These are phyloP conservation scores for Panicum hallii DNA, from an alignment of 202 grass and related monocot genomes.

Conservation along the genomic window DNA sequence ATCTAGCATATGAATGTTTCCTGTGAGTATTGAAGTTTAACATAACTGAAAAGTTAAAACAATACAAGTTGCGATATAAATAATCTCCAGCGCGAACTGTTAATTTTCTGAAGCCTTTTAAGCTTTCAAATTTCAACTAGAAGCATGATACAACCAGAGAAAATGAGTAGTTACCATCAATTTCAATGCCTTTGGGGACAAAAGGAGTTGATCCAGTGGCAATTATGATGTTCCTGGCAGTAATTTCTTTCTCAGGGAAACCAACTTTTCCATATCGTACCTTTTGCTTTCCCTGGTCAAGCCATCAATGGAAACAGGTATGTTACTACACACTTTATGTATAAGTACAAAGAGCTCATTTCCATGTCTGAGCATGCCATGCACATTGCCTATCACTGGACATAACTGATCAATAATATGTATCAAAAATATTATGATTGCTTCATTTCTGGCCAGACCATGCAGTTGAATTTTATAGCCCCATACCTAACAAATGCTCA, in stretches of 20 bases:
- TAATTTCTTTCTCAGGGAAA: slow-evolving; percentile 83
- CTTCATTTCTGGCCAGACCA: slow-evolving; percentile 24
- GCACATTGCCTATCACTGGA: neutral
- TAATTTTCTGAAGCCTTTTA: neutral
- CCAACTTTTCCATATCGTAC: slow-evolving; percentile 88
- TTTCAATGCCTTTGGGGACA: slow-evolving; percentile 95
- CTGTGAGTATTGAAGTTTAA: slow-evolving; percentile 13
- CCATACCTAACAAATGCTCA: slow-evolving; percentile 18
- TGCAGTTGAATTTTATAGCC: neutral
- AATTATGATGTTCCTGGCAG: slow-evolving; percentile 87
- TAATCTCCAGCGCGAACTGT: slow-evolving; percentile 2
- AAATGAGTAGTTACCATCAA: slow-evolving; percentile 70
- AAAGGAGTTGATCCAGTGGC: slow-evolving; percentile 93
- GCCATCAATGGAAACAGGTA: slow-evolving; percentile 18
- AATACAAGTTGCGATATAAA: neutral
- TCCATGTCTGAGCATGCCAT: neutral
- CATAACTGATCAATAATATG: neutral
- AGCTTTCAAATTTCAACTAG: neutral
- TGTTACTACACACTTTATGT: neutral
- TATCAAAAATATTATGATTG: slow-evolving; percentile 17
- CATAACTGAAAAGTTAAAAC: slow-evolving; percentile 28
- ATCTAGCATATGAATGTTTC: slow-evolving; percentile 18
- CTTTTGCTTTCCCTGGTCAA: slow-evolving; percentile 79
- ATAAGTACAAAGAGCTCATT: slow-evolving; percentile 22
- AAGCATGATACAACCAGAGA: slow-evolving; percentile 30